Conservation (phyloP, 106 monocot genomes). For the Apostasia ramifera region DNA sequence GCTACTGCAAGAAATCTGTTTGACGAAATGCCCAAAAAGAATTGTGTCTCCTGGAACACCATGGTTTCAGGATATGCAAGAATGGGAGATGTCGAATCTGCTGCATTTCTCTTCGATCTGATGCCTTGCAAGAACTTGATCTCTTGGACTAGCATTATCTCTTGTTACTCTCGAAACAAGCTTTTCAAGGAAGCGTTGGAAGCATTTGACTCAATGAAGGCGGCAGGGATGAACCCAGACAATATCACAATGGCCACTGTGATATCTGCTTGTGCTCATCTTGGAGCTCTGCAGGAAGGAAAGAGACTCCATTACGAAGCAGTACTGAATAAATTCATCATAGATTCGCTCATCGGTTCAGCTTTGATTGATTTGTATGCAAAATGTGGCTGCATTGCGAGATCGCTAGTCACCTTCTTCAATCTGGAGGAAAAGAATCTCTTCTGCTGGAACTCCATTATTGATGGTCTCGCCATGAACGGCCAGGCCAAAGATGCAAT, state of each 20-base stretch:
- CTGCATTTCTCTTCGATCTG: slow-evolving; percentile 26
- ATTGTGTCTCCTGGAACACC: slow-evolving; percentile 37
- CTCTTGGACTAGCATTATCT: slow-evolving; percentile 72
- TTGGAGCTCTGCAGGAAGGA: slow-evolving; percentile 47
- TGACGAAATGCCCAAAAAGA: slow-evolving; percentile 42
- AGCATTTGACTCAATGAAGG: slow-evolving; percentile 36
- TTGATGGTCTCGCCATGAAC: slow-evolving; percentile 54
- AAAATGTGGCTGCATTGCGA: slow-evolving; percentile 52
- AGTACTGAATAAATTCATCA: slow-evolving; percentile 14
- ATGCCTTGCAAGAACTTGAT: slow-evolving; percentile 50
- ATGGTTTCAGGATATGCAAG: slow-evolving; percentile 40
- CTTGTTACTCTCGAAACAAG: slow-evolving; percentile 47
- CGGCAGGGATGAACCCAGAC: slow-evolving; percentile 29
- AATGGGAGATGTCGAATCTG: slow-evolving; percentile 32
- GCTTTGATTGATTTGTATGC: slow-evolving; percentile 77
- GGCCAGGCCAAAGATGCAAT: slow-evolving; percentile 38
- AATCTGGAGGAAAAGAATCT: slow-evolving; percentile 45
- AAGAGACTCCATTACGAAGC: slow-evolving; percentile 20
- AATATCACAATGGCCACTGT: slow-evolving; percentile 41
- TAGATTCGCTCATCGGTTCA: slow-evolving; percentile 54
- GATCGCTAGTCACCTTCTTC: slow-evolving; percentile 47
- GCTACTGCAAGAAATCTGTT: slow-evolving; percentile 27
- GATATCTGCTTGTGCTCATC: slow-evolving; percentile 59
- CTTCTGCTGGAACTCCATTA: slow-evolving; percentile 69
- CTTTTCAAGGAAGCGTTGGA: slow-evolving; percentile 31